Evolutionary conservation across 768 basidiomycete species (phyloP), one percentile per base, ranked within the genome.

Genomic region (Gloeopeniophorella convolvens): DNA sequence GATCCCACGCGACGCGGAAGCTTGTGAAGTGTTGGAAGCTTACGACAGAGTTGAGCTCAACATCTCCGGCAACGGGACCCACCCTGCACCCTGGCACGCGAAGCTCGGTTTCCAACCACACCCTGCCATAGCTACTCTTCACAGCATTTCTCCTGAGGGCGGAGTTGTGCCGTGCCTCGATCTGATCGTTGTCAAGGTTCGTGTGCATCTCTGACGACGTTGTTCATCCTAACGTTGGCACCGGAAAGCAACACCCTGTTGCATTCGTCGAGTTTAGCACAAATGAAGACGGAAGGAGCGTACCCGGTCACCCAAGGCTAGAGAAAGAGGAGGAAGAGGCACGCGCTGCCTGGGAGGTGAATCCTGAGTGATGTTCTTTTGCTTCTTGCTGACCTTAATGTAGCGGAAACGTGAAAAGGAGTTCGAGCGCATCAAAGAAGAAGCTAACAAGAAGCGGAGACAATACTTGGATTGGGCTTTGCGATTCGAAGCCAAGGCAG

Each of bases 21-120:
- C 89, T 0, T 72, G 72, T 4, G 93, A 97, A 49, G 78, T 89
- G 2, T 72, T 98, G 21, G 86, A 93, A 54, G 89, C 87, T 1
- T 85, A 87, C 57, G 69, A 78, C 51, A 81, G 76, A 5, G 78
- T 77, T 20, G 74, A 73, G 41, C 73, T 99, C 16, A 62, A 77
- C 18, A 65, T 99, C 15, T 73, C 76, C 3, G 92, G 89, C 3
- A 99, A 99, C 65, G 88, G 89, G 0, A 83, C 90, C 1, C 84
- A 87, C 54, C 72, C 94, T 45, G 87, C 85, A 4, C 77, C 82
- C 0, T 99, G 96, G 96, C 79, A 96, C 61, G 72, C 82, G 1
- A 89, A 84, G 57, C 75, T 99, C 5, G 96, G 96, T 6, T 90
- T 90, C 61, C 78, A 77, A 51, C 68, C 60, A 20, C 68, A 69